Base-by-base conservation (phyloP, 2,329 filamentous ascomycete species). In the Trichoderma hamatum region DNA sequence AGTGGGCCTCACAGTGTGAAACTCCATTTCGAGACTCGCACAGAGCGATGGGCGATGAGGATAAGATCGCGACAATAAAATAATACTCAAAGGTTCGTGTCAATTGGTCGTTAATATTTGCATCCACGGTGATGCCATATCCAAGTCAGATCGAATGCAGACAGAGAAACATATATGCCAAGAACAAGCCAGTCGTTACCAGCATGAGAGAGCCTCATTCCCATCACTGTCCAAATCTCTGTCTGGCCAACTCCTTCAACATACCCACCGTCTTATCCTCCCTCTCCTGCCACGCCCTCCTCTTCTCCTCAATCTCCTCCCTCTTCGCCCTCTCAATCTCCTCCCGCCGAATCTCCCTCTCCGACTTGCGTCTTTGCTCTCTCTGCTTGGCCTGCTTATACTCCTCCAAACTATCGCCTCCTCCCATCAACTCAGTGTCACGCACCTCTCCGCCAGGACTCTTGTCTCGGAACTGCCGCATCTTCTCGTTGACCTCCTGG, bases 231-330 rank as follows among this genome's bases (percentile, higher is more conserved):
- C 92, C 92, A 84, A 92, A 97, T 72, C 92, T 86, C 81, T 92
- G 88, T 80, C 86, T 90, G 19, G 94, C 95, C 80, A 98, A 80
- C 74, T 89, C 88, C 80, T 86, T 90, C 75, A 98, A 76, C 85
- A 93, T 94, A 60, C 88, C 88, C 84, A 97, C 93, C 1, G 93
- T 97, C 76, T 88, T 89, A 72, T 94, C 90, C 80, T 98, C 95
- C 79, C 93, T 92, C 74, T 88, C 87, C 75, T 87, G 85, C 79
- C 92, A 90, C 72, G 86, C 88, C 74, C 85, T 83, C 63, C 94
- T 76, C 74, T 89, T 86, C 82, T 94, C 92, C 77, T 97, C 93
- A 73, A 94, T 85, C 84, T 97, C 94, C 58, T 89, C 93, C 70
- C 85, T 85, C 76, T 88, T 88, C 13, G 93, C 93, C 75, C 93